phyloP scores from a whole-genome alignment of 371 early-diverging fungal genomes.

The Rhizopus arrhizus region DNA sequence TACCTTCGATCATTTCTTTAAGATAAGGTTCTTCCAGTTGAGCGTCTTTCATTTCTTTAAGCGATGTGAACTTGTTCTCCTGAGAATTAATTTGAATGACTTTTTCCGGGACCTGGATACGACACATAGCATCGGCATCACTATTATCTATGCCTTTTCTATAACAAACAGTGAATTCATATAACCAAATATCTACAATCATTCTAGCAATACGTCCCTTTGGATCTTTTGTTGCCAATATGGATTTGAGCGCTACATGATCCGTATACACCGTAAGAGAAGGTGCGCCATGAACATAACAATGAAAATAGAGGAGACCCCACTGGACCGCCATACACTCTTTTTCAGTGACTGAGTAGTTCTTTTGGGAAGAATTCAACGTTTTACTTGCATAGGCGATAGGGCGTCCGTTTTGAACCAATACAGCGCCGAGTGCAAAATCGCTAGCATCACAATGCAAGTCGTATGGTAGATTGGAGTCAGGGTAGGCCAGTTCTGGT shows the following conservation, averaged over 20 bases:
- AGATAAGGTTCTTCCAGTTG: too few relatives aligned
- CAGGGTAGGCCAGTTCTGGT: too few relatives aligned
- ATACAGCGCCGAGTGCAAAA: too few relatives aligned
- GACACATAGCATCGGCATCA: slow-evolving; percentile 13
- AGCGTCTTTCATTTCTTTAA: not conserved
- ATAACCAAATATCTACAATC: slow-evolving; percentile 2
- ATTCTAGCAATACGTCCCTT: not conserved
- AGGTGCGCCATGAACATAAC: slow-evolving; percentile 9
- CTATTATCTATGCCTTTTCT: not conserved
- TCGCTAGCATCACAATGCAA: too few relatives aligned
- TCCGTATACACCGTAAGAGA: not conserved
- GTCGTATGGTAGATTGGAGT: too few relatives aligned
- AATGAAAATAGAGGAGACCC: slow-evolving; percentile 2
- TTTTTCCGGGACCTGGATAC: too few relatives aligned
- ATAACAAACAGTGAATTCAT: slow-evolving; percentile 8
- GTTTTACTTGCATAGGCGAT: slow-evolving; percentile 1
- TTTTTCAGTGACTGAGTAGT: slow-evolving; percentile 3
- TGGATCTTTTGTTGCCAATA: not conserved
- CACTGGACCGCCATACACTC: slow-evolving; percentile 8
- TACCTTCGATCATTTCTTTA: too few relatives aligned
- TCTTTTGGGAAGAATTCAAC: not conserved
- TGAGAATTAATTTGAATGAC: too few relatives aligned
- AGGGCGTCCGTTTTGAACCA: too few relatives aligned
- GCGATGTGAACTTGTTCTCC: not conserved
- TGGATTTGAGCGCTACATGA: not conserved